A percentile compares a stretch with the other conserved stretches of the same genome.
phyloP scores from a whole-genome alignment of 306 rosid species.

The Erythrophleum fordii region DNA sequence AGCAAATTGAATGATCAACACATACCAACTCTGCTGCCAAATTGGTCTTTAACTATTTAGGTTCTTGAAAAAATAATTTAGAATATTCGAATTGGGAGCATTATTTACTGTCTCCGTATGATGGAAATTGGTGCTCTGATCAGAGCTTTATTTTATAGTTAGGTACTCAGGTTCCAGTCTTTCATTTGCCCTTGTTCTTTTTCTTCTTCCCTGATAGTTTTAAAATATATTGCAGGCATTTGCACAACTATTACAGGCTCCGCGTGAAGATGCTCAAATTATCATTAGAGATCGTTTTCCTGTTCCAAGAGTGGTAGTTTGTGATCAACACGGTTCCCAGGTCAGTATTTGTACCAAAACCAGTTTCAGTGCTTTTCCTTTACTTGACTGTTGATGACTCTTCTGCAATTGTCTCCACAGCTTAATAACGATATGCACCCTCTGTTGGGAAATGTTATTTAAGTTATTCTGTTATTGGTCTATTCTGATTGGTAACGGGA shows the following conservation, averaged over 20 bases:
- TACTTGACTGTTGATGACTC: not conserved
- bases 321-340: conserved; percentile 99
- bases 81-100: not conserved
- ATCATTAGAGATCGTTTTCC: conserved; percentile 83
- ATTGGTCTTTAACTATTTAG: not conserved
- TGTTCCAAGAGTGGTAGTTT: conserved; percentile 93
- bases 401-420: not conserved
- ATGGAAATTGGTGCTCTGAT: conserved; percentile 19
- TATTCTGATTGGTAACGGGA: conserved; percentile 9
- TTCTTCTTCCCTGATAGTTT: conserved; percentile 31
- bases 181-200: not conserved
- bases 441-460: not conserved
- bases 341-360: conserved; percentile 47
- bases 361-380: conserved; percentile 20
- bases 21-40: conserved; percentile 4
- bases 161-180: not conserved
- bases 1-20: conserved; percentile 3
- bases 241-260: conserved; percentile 82
- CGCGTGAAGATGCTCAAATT: conserved; percentile 74
- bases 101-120: conserved; percentile 2
- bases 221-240: conserved; percentile 67
- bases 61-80: not conserved
- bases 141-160: conserved; percentile 6
- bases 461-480: not conserved
- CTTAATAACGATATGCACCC: not conserved